Base-by-base conservation (phyloP, 176 grass and related monocot species). In the Triticum monococcum region DNA sequence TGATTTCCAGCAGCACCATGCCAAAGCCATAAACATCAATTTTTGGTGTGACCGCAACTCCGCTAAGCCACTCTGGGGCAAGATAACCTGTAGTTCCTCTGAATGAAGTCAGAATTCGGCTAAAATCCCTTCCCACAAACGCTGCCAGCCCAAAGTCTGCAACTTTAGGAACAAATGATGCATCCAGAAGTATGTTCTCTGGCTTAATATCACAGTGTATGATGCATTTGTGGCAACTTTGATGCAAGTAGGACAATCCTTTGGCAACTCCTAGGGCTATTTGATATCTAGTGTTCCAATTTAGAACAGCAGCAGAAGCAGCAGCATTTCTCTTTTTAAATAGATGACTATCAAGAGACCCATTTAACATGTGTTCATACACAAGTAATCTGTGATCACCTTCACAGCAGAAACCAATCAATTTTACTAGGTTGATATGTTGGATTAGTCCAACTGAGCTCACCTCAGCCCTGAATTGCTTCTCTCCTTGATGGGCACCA, bases 381-480 rank as follows among this genome's bases (percentile, higher is more conserved):
- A 45, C 43, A 45, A 45, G 43, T 45, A 45, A 45, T 45, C 43
- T 45, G 10, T 45, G 43, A 45, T 45, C 43, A 45, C 43, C 43
- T 45, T 45, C 43, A 45, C 43, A 45, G 43, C 43, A 45, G 43
- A 45, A 45, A 45, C 43, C 43, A 1, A 45, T 70, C 67, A 70
- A 70, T 38, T 70, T 38, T 18, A 70, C 67, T 22, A 70, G 32
- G 67, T 70, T 70, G 17, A 70, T 37, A 9, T 70, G 67, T 22
- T 70, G 67, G 18, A 38, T 70, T 9, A 70, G 67, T 37, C 33
- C 67, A 70, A 70, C 9, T 38, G 18, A 38, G 33, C 67, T 70
- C 67, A 70, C 67, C 67, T 70, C 67, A 2, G 67, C 67, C 67
- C 67, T 70, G 67, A 70, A 70, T 70, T 70, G 67, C 67, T 70